These are phyloP conservation scores for Dipteronia sinensis DNA, from an alignment of 345 rosid genomes.

Conservation along the genomic window DNA sequence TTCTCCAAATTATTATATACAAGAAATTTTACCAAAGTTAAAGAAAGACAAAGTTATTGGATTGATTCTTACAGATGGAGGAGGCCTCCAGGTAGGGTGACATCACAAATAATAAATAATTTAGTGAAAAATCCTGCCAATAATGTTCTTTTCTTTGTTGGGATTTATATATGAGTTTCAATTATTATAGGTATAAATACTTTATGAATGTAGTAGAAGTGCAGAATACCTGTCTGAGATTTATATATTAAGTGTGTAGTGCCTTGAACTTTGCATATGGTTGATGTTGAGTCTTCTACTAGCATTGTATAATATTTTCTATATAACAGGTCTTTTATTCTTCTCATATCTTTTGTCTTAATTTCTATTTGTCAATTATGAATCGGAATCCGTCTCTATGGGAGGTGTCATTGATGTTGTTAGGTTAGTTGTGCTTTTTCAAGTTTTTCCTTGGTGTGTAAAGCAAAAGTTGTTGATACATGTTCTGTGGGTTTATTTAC, in stretches of 20 bases:
- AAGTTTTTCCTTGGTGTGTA: too few species aligned
- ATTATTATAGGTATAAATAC: background rate
- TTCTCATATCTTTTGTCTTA: background rate
- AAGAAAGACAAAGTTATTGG: constrained; percentile 78
- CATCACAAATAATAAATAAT: constrained; percentile 9
- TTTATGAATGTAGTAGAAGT: background rate
- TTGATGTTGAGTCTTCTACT: constrained; percentile 1
- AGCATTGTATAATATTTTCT: background rate
- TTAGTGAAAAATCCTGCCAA: background rate
- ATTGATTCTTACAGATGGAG: constrained; percentile 77
- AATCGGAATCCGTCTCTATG: background rate
- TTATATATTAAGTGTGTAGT: background rate
- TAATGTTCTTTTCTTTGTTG: background rate
- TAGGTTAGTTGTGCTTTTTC: background rate
- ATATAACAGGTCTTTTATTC: background rate
- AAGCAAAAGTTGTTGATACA: background rate
- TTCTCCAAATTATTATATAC: constrained; percentile 71
- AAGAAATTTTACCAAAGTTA: constrained; percentile 74
- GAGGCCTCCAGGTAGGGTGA: constrained; percentile 79
- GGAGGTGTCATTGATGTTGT: background rate
- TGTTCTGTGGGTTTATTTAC: background rate
- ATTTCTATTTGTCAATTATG: background rate
- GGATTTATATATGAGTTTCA: background rate
- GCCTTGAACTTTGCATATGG: constrained; percentile 1
- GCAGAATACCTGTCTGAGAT: background rate